Evolutionary conservation across 148 eudicot species (phyloP).

Genomic region (Nepenthes gracilis): DNA sequence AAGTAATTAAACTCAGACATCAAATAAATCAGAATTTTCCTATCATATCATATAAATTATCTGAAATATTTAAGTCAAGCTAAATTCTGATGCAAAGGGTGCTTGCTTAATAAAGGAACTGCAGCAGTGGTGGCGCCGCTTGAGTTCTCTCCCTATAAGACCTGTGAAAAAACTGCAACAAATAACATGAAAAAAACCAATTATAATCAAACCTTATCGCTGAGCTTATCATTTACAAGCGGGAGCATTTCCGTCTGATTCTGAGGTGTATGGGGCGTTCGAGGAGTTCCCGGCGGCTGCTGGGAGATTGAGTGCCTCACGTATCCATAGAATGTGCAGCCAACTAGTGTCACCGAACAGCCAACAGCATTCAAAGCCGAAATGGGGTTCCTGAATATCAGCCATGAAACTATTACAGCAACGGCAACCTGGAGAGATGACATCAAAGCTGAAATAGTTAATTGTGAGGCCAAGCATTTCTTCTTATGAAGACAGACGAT

Average conservation of each 20-base stretch:
- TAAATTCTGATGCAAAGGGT: too few species aligned
- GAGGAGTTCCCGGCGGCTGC: constrained; percentile 64
- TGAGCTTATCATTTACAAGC: constrained; percentile 68
- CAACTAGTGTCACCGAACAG: constrained; percentile 59
- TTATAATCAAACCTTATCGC: constrained; percentile 54
- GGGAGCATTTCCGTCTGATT: constrained; percentile 50
- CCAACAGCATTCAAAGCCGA: constrained; percentile 75
- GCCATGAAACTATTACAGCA: constrained; percentile 73
- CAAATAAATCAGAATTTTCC: too few species aligned
- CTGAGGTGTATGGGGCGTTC: constrained; percentile 15
- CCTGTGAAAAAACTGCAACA: too few species aligned
- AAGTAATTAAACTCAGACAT: too few species aligned
- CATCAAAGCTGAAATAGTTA: background rate
- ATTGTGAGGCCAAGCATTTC: too few species aligned
- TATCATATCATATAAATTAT: too few species aligned
- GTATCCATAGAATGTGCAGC: constrained; percentile 90
- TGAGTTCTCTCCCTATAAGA: too few species aligned
- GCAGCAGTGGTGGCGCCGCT: too few species aligned
- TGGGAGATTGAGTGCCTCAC: constrained; percentile 74
- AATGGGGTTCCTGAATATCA: constrained; percentile 84
- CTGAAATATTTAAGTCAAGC: too few species aligned
- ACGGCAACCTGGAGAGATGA: constrained; percentile 46
- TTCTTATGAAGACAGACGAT: too few species aligned
- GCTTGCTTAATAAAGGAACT: too few species aligned
- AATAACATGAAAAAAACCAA: too few species aligned